Evolutionary conservation across 345 rosid species (phyloP).

Genomic region (Physaria fendleri): DNA sequence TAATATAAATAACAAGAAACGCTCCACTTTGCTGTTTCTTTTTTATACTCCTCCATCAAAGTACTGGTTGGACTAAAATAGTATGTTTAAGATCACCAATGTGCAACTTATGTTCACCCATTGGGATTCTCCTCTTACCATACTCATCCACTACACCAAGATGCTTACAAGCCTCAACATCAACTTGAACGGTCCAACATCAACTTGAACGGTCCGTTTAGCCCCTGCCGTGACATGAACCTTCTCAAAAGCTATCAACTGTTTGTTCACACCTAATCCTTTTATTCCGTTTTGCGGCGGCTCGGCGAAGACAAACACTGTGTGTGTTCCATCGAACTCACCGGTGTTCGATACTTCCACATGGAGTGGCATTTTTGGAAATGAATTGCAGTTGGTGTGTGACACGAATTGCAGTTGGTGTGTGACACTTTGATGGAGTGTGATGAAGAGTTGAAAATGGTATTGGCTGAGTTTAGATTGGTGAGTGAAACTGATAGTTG

Average conservation of each 20-base stretch:
- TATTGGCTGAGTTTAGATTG: conserved; percentile 25
- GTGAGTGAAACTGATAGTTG: conserved; percentile 35
- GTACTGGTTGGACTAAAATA: conserved; percentile 49
- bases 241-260: conserved; percentile 63
- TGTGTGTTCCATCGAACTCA: conserved; percentile 60
- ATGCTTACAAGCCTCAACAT: conserved; percentile 68
- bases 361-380: conserved; percentile 38
- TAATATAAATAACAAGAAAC: conserved; percentile 17
- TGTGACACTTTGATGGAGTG: conserved; percentile 45
- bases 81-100: conserved; percentile 85
- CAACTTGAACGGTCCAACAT: conserved; percentile 39
- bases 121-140: conserved; percentile 83
- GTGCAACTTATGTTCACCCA: conserved; percentile 64
- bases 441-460: conserved; percentile 36
- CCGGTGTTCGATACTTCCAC: conserved; percentile 70
- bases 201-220: conserved; percentile 36
- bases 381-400: conserved; percentile 48
- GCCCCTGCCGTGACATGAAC: conserved; percentile 58
- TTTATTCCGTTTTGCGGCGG: conserved; percentile 49
- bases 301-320: conserved; percentile 53
- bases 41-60: conserved; percentile 30
- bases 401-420: conserved; percentile 44
- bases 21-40: conserved; percentile 8
- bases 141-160: conserved; percentile 63
- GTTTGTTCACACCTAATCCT: conserved; percentile 40